phyloP scores from a whole-genome alignment of 2,329 filamentous ascomycete species.

The Aspergillus spinulosporus region DNA sequence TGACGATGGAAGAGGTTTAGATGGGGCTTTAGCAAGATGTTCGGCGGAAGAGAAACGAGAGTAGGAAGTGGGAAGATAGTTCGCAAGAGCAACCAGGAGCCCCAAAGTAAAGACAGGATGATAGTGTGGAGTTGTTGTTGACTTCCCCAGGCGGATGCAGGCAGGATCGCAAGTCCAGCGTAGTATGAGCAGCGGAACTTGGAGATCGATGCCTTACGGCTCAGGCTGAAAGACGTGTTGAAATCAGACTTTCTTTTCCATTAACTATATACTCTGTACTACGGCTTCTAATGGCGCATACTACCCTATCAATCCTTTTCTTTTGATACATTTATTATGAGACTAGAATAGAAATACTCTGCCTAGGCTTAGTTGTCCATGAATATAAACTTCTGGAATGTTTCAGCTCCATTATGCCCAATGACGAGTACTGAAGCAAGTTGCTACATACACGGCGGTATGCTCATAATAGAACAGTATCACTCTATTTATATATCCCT shows the following conservation, averaged over 20 bases:
- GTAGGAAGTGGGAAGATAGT: constrained; percentile 1
- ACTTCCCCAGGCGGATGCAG: constrained; percentile 4
- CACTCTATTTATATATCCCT: no score
- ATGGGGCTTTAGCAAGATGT: constrained; percentile 3
- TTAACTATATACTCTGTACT: not conserved
- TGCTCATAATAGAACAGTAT: no score
- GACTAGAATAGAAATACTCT: no score
- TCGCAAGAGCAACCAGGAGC: constrained; percentile 5
- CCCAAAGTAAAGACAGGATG: constrained; percentile 9
- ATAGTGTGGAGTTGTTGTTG: constrained; percentile 20
- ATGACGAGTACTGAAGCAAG: no score
- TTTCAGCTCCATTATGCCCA: no score
- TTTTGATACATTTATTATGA: no score
- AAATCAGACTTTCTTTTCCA: not conserved
- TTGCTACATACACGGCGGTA: no score
- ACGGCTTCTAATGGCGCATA: not conserved
- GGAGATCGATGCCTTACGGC: not conserved
- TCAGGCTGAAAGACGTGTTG: not conserved
- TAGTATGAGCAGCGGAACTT: constrained; percentile 6
- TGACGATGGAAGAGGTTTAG: constrained; percentile 16
- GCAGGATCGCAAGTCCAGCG: not conserved
- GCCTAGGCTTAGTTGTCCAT: no score
- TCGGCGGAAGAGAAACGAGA: constrained; percentile 8
- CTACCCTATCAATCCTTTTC: no score
- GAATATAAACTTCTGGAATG: no score